A percentile compares a stretch with the other conserved stretches of the same genome.
Conservation (phyloP, 257 asterid species). For the Ehretia macrophylla region DNA sequence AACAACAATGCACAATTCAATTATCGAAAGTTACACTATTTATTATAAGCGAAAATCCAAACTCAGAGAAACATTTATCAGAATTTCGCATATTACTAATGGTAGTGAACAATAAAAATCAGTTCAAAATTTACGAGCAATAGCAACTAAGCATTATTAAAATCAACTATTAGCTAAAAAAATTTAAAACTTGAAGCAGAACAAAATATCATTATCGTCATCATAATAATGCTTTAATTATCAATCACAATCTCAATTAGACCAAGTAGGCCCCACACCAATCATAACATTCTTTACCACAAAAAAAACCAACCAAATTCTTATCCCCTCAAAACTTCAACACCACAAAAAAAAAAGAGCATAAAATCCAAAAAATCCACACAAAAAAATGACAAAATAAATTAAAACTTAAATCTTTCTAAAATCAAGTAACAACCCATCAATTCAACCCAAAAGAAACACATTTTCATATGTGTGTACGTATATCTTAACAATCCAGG, state of each 20-base stretch:
- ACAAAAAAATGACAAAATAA: neutral
- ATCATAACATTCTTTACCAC: slow-evolving; percentile 19
- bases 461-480: too few species aligned
- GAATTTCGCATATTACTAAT: neutral
- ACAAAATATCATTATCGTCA: slow-evolving; percentile 1
- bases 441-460: too few species aligned
- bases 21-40: neutral
- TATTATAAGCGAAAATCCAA: neutral
- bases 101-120: too few species aligned
- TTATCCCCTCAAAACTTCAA: neutral
- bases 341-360: neutral
- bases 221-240: neutral
- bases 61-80: neutral
- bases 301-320: neutral
- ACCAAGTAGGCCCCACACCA: slow-evolving; percentile 27
- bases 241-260: neutral
- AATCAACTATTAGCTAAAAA: slow-evolving; percentile 26
- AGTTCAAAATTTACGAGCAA: neutral
- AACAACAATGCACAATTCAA: neutral
- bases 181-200: slow-evolving; percentile 13
- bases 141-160: slow-evolving; percentile 10
- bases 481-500: too few species aligned
- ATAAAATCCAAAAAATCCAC: neutral
- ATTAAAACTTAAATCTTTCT: neutral
- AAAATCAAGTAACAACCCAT: neutral